Base-by-base conservation (phyloP, 441 rosid genomes). In the Melastoma candidum region DNA sequence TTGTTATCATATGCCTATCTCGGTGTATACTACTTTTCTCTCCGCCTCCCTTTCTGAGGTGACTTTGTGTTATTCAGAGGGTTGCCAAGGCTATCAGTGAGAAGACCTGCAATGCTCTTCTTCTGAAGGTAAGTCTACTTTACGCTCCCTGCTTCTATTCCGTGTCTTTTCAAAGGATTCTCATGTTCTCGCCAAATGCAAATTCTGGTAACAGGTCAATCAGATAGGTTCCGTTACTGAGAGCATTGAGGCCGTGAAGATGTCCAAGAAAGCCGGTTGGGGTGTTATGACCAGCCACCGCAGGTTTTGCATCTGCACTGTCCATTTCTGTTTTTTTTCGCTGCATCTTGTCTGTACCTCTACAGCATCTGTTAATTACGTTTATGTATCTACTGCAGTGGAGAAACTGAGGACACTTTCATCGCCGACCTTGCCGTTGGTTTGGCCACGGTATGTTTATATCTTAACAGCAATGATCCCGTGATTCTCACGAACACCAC, bases 271-370 rank as follows among this genome's bases (percentile, higher is more conserved):
- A 49, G 97, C 96, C 56, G 97, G 97, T 1, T 94, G 95, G 97
- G 95, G 99, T 49, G 96, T 94, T 46, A 90, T 94, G 99, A 81
- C 97, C 47, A 90, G 99, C 66, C 99, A 94, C 78, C 73, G 94
- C 59, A 74, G 77, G 77, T 72, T 47, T 25, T 56, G n/a, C 17
- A 14, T 48, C 51, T 12, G 49, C 56, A 51, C 51, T 22, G 26
- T 51, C 22, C 26, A 6, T 22, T 26, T 0, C 7, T n/a, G 10
- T 51, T 44, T 3, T 1, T n/a, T 10, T 46, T 48, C 32, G 11
- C 54, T 6, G 22, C 2, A 17, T 49, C 25, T 6, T 29, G 11
- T 29, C 2, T 36, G 6, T 4, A 36, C 11, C 32, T 2, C 14
- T 22, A 26, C 2, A 44, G 10, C 48, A n/a, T 4, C 27, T 59